These are phyloP conservation scores for Ceratocystis eucalypticola DNA, from an alignment of 2,329 filamentous ascomycete genomes.

Conservation along the genomic window DNA sequence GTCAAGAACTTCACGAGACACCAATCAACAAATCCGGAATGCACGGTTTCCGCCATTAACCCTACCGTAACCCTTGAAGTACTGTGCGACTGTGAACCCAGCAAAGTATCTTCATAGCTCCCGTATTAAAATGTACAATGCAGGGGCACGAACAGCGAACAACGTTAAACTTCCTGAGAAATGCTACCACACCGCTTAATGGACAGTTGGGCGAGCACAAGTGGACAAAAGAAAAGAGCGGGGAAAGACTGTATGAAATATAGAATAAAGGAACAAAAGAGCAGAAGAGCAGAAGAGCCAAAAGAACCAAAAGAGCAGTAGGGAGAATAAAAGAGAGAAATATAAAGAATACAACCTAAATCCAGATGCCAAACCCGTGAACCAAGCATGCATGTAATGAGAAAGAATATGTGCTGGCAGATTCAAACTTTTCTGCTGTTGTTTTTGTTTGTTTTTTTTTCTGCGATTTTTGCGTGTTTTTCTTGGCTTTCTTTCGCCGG, in stretches of 20 bases:
- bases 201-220: neutral
- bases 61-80: neutral
- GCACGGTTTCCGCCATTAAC: neutral
- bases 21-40: neutral
- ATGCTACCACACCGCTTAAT: neutral
- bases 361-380: slow-evolving; percentile 1
- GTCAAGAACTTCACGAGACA: neutral
- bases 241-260: neutral
- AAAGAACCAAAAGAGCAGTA: neutral
- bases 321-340: neutral
- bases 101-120: no score
- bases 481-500: neutral
- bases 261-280: neutral
- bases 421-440: neutral
- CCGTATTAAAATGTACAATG: neutral
- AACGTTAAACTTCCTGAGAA: neutral
- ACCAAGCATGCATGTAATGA: slow-evolving; percentile 6
- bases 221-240: slow-evolving; percentile 3
- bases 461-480: neutral
- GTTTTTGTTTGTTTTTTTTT: slow-evolving; percentile 3
- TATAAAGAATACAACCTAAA: slow-evolving; percentile 1
- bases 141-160: neutral
- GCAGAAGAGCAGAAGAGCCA: neutral
- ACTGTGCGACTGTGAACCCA: neutral
- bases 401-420: neutral